Conservation (phyloP, 805 yeast genomes). For the Brettanomyces bruxellensis region DNA sequence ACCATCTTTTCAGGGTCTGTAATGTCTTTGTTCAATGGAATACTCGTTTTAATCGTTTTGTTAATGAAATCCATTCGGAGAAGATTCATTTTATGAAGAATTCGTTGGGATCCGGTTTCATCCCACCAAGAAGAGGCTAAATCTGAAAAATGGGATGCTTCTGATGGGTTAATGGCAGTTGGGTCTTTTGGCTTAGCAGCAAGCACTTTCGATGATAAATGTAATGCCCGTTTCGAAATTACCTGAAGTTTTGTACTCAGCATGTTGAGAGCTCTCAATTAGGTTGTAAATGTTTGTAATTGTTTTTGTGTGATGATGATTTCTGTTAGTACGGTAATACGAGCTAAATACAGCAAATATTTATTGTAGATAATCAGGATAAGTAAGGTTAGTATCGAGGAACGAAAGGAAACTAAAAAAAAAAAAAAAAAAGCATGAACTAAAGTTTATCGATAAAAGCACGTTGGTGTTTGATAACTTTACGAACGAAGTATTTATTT, state of each 20-base stretch:
- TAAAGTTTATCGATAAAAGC: too few species aligned
- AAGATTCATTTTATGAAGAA: slow-evolving; percentile 89
- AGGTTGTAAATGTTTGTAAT: background rate
- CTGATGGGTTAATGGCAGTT: slow-evolving; percentile 27
- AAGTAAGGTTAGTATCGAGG: too few species aligned
- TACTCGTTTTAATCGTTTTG: slow-evolving; percentile 40
- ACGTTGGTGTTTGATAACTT: too few species aligned
- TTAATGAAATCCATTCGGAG: slow-evolving; percentile 81
- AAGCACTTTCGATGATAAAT: background rate
- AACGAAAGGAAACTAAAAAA: too few species aligned
- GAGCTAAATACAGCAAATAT: too few species aligned
- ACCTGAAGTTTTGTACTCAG: background rate
- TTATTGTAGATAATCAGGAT: too few species aligned
- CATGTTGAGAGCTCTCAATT: background rate
- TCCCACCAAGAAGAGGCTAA: slow-evolving; percentile 99
- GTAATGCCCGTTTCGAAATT: background rate
- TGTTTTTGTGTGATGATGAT: too few species aligned
- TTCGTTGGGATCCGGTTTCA: slow-evolving; percentile 83
- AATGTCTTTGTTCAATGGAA: slow-evolving; percentile 33
- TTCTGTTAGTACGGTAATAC: too few species aligned
- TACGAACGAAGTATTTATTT: too few species aligned
- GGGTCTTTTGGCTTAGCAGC: background rate
- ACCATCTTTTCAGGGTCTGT: slow-evolving; percentile 33
- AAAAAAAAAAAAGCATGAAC: too few species aligned
- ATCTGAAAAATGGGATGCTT: slow-evolving; percentile 71